Conservation (phyloP, 129 eudicot genomes). For the Saposhnikovia divaricata region DNA sequence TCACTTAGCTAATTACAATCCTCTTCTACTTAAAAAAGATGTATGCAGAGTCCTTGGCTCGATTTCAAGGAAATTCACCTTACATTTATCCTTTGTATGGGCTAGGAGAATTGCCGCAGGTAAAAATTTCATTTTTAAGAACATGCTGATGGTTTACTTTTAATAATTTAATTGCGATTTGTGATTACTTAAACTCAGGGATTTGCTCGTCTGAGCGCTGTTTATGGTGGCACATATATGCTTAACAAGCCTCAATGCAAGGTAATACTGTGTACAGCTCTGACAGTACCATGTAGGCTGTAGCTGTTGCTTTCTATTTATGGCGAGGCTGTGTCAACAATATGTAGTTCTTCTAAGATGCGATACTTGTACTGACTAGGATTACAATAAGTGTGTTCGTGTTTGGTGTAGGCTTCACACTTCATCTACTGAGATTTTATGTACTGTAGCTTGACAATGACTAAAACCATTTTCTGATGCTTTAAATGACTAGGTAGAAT, state of each 20-base stretch:
- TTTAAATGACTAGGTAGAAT: constrained; percentile 40
- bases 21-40: constrained; percentile 37
- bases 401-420: not conserved
- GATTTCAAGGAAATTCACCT: constrained; percentile 95
- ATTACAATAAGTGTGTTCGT: not conserved
- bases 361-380: not conserved
- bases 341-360: not conserved
- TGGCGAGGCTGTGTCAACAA: not conserved
- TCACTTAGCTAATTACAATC: constrained; percentile 8
- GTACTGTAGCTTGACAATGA: not conserved
- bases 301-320: constrained; percentile 2
- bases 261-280: constrained; percentile 20
- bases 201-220: constrained; percentile 71
- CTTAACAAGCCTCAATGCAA: constrained; percentile 68
- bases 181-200: constrained; percentile 26
- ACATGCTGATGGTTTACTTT: not conserved
- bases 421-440: not conserved
- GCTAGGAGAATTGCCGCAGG: constrained; percentile 98
- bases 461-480: not conserved
- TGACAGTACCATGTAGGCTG: not conserved
- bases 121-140: constrained; percentile 15
- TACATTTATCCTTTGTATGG: constrained; percentile 94
- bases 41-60: constrained; percentile 88
- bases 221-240: constrained; percentile 72
- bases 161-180: not conserved